A percentile compares a stretch with the other conserved stretches of the same genome.
These are phyloP conservation scores for Mucor velutinosus DNA, from an alignment of 371 early-diverging fungal species.

Conservation along the genomic window DNA sequence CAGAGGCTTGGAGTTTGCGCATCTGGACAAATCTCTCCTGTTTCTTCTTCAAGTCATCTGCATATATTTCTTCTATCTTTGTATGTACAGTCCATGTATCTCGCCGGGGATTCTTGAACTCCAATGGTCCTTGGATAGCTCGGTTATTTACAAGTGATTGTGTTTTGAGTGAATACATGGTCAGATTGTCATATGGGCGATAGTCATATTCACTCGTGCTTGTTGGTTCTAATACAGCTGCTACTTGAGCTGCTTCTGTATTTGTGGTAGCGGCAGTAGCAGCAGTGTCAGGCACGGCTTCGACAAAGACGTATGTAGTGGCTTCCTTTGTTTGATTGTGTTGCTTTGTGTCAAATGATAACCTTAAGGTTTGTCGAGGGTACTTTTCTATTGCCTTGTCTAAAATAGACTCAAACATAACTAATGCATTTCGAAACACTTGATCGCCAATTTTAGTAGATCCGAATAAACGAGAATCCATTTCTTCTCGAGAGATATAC, in stretches of 20 bases:
- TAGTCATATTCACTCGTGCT: not conserved
- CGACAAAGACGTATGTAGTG: conserved; percentile 47
- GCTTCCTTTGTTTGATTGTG: conserved; percentile 12
- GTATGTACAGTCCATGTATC: conserved; percentile 32
- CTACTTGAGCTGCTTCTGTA: not conserved
- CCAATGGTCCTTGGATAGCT: conserved; percentile 14
- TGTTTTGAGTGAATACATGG: conserved; percentile 23
- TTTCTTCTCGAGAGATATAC: conserved; percentile 84
- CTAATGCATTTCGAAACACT: conserved; percentile 65
- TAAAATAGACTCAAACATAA: conserved; percentile 67
- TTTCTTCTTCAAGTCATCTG: not conserved
- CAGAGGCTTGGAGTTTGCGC: conserved; percentile 25
- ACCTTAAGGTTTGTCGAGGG: conserved; percentile 53
- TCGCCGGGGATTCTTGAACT: conserved; percentile 1
- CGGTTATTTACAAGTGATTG: conserved; percentile 30
- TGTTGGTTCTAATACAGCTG: conserved; percentile 8
- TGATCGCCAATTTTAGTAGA: conserved; percentile 71
- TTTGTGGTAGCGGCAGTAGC: not conserved
- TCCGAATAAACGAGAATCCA: conserved; percentile 87
- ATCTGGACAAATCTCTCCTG: conserved; percentile 14
- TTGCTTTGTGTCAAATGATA: conserved; percentile 45
- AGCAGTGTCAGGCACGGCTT: conserved; percentile 25
- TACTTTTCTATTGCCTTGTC: conserved; percentile 63
- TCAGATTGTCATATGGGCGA: conserved; percentile 23
- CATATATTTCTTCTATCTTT: not conserved